Conservation (phyloP, 2,329 filamentous ascomycete genomes). For the Ascochyta lentis region DNA sequence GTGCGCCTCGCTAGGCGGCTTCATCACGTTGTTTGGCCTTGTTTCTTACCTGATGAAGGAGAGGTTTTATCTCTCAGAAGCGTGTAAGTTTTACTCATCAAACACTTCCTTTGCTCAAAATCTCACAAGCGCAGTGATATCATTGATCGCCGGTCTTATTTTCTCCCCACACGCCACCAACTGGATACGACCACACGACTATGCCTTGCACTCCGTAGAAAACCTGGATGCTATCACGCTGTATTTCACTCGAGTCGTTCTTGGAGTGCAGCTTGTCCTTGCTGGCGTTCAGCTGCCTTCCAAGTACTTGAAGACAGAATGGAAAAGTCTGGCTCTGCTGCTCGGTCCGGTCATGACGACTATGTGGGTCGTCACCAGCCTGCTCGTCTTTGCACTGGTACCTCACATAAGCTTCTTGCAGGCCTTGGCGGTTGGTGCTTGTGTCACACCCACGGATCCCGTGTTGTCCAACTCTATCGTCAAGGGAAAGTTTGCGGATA, state of each 20-base stretch:
- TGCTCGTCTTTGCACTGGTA: conserved; percentile 78
- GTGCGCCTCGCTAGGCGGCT: conserved; percentile 80
- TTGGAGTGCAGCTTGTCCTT: conserved; percentile 88
- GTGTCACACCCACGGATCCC: conserved; percentile 91
- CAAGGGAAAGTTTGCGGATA: conserved; percentile 91
- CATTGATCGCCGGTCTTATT: conserved; percentile 76
- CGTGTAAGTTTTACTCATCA: conserved; percentile 65
- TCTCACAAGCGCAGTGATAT: conserved; percentile 69
- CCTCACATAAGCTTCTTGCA: conserved; percentile 76
- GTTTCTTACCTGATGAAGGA: conserved; percentile 92
- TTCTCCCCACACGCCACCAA: conserved; percentile 82
- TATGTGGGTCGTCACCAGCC: conserved; percentile 86
- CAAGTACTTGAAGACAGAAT: conserved; percentile 79
- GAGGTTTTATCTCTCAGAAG: conserved; percentile 88
- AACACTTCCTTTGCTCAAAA: neutral
- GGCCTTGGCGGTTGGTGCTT: conserved; percentile 80
- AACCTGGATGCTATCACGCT: conserved; percentile 77
- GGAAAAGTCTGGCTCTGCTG: conserved; percentile 75
- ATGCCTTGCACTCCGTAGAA: conserved; percentile 64
- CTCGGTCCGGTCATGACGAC: conserved; percentile 82
- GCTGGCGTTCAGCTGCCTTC: conserved; percentile 87
- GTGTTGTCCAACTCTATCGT: conserved; percentile 88
- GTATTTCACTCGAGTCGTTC: conserved; percentile 83
- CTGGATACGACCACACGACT: conserved; percentile 75
- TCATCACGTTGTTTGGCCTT: conserved; percentile 87